Base-by-base conservation (phyloP, 2,329 filamentous ascomycete species). In the Epicoccum nigrum region DNA sequence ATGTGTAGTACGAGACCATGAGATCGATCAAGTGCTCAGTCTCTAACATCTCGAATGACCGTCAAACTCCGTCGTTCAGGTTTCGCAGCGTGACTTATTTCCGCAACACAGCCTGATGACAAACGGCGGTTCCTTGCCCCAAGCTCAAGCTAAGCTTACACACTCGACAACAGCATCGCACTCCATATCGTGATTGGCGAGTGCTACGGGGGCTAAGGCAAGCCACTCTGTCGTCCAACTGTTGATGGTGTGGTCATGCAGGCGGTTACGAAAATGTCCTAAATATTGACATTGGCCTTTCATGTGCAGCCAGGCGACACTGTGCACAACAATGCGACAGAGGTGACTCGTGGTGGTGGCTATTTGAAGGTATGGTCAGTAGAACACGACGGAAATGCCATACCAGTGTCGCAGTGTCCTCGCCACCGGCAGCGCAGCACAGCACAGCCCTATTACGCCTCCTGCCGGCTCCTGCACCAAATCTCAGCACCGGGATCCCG, bases 401-500 rank as follows among this genome's bases (percentile, higher is more conserved):
- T 52, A 20, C 31, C 28, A 33, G 20, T 39, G n/a, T 43, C 8
- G 15, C 31, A 42, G 27, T 13, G 21, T 25, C 27, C 7, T 46
- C 12, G 21, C 37, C 17, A 34, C 16, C 16, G 35, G 13, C 17
- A 34, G 13, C 16, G 35, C 9, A 33, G 32, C 15, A 38, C 32
- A 42, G 23, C 39, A 35, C 49, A 52, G 49, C 49, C 49, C 43
- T 47, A 47, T 42, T 51, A 31, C 43, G 38, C 49, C 43, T 20
- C 27, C 27, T 9, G 21, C 28, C 49, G 49, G 49, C 49, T 52
- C 43, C 49, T 47, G 20, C 38, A 43, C 20, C 21, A 52, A 19
- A 34, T 37, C 25, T 47, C 49, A 43, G 49, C 43, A 47, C n/a
- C n/a, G n/a, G n/a, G n/a, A n/a, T n/a, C n/a, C n/a, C n/a, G 28